Conservation (phyloP, 257 asterid species). For the Solanum appendiculatum region DNA sequence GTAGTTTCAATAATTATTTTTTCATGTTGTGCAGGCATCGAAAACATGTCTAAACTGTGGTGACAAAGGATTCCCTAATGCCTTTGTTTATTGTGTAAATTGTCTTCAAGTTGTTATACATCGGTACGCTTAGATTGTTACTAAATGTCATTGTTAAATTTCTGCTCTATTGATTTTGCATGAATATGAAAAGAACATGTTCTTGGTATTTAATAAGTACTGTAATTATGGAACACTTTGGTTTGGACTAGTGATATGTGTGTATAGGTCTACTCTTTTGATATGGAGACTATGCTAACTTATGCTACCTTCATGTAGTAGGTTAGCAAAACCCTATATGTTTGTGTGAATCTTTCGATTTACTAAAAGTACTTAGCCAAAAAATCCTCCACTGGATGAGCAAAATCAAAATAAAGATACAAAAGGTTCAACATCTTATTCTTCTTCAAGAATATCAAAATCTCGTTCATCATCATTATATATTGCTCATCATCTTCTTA, state of each 20-base stretch:
- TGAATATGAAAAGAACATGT: not conserved
- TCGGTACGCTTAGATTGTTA: not conserved
- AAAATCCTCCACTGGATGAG: no score
- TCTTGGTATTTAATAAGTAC: no score
- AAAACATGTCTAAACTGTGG: slow-evolving; percentile 51
- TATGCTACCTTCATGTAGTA: not conserved
- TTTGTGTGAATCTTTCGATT: no score
- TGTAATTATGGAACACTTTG: no score
- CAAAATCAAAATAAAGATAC: no score
- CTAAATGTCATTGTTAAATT: not conserved
- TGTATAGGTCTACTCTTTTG: not conserved
- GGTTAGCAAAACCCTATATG: not conserved
- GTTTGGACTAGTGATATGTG: not conserved
- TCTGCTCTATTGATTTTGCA: not conserved
- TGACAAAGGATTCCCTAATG: slow-evolving; percentile 31
- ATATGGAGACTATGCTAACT: no score
- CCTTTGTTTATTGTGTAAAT: slow-evolving; percentile 41
- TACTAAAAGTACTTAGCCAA: no score
- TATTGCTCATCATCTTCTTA: no score
- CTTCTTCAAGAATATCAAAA: no score
- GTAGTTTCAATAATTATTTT: not conserved
- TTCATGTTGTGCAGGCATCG: slow-evolving; percentile 22
- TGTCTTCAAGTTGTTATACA: slow-evolving; percentile 18
- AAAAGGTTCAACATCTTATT: no score
- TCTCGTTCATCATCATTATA: no score